Evolutionary conservation across 1,139 yeast genomes (phyloP).

Genomic region (Sugiyamaella japonica): DNA sequence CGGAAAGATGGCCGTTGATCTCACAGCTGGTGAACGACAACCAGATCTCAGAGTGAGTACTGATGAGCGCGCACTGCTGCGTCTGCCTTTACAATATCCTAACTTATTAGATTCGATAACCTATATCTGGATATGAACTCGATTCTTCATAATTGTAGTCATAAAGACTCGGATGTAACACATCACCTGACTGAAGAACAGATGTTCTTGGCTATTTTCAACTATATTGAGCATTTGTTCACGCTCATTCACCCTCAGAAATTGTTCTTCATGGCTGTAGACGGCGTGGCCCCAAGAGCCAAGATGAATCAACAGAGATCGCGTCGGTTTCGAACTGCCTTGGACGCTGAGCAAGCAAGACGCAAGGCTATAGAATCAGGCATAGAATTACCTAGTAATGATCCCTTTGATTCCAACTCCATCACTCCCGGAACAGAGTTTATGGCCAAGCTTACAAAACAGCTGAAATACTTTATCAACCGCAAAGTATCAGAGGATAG

Average conservation of each 20-base stretch:
- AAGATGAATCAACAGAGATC: conserved; percentile 98
- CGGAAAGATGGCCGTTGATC: conserved; percentile 98
- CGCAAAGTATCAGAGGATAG: conserved; percentile 84
- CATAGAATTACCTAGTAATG: conserved; percentile 56
- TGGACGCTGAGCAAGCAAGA: conserved; percentile 78
- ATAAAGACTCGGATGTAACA: conserved; percentile 55
- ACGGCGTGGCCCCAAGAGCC: conserved; percentile 99
- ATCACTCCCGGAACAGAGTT: conserved; percentile 99
- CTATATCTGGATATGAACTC: conserved; percentile 97
- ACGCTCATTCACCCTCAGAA: conserved; percentile 83
- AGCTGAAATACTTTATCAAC: conserved; percentile 86
- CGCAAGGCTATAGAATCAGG: conserved; percentile 65
- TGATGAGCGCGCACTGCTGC: background rate
- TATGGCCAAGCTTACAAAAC: conserved; percentile 84
- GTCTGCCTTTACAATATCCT: conserved; percentile 4
- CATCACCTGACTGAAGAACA: conserved; percentile 73
- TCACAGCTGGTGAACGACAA: conserved; percentile 82
- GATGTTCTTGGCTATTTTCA: conserved; percentile 89
- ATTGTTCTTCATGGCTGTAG: conserved; percentile 94
- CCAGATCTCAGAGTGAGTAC: conserved; percentile 72
- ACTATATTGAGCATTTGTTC: conserved; percentile 91
- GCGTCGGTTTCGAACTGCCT: conserved; percentile 92
- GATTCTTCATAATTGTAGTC: conserved; percentile 69
- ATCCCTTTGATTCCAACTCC: conserved; percentile 82
- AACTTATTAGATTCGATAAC: conserved; percentile 63